A percentile compares a stretch with the other conserved stretches of the same genome.
phyloP scores from a whole-genome alignment of 768 basidiomycete genomes.

The Trametes maxima region DNA sequence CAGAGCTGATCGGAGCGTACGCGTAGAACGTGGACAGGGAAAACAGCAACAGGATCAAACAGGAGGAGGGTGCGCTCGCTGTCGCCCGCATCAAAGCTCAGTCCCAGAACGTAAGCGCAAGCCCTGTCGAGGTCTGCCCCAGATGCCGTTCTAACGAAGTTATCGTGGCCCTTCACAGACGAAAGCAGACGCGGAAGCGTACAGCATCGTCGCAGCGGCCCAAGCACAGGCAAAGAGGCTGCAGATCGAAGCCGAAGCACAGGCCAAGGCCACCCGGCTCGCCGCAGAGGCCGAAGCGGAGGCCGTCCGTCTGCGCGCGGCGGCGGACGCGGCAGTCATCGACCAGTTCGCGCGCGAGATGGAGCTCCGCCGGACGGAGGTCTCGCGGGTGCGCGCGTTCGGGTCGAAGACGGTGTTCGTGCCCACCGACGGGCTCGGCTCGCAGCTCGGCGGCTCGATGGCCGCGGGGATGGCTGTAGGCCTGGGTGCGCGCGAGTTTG shows the following conservation, averaged over 20 bases:
- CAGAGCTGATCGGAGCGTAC: background rate
- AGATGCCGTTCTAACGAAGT: background rate
- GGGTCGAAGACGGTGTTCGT: constrained; percentile 72
- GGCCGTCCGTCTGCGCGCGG: constrained; percentile 63
- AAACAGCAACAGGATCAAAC: constrained; percentile 86
- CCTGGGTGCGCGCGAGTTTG: constrained; percentile 11
- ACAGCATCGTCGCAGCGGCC: constrained; percentile 71
- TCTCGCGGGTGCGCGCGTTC: constrained; percentile 62
- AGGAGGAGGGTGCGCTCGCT: constrained; percentile 76
- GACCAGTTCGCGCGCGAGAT: constrained; percentile 78
- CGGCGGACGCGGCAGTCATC: constrained; percentile 60
- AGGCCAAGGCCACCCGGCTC: constrained; percentile 76
- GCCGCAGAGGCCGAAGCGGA: constrained; percentile 75
- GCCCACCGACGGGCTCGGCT: constrained; percentile 60
- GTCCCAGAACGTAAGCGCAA: constrained; percentile 46
- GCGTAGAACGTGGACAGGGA: constrained; percentile 79
- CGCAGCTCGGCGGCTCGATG: constrained; percentile 63
- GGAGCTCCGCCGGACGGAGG: constrained; percentile 68
- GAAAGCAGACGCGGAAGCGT: constrained; percentile 76
- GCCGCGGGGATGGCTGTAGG: constrained; percentile 50
- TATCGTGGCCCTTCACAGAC: constrained; percentile 40
- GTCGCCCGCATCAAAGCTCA: constrained; percentile 80
- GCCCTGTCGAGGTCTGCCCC: background rate
- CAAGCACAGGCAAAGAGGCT: constrained; percentile 68
- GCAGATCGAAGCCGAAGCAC: constrained; percentile 74